phyloP scores from a whole-genome alignment of 495 filamentous ascomycete species.

The Penicillium pancosmium region DNA sequence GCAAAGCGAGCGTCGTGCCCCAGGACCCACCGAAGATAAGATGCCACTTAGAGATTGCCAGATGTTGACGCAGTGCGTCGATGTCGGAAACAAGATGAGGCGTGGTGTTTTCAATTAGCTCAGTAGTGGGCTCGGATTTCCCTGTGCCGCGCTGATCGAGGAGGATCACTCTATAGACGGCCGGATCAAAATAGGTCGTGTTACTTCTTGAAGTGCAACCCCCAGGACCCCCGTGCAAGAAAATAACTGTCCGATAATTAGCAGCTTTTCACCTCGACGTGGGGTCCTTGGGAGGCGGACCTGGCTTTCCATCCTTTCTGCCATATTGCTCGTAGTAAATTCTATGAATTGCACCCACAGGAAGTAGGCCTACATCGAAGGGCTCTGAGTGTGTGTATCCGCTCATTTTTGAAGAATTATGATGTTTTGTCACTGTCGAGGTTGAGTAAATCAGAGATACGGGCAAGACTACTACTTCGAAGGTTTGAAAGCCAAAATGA shows the following conservation, averaged over 20 bases:
- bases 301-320: slow-evolving; percentile 32
- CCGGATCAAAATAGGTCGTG: slow-evolving; percentile 47
- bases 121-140: slow-evolving; percentile 40
- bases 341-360: slow-evolving; percentile 40
- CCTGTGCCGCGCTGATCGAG: slow-evolving; percentile 52
- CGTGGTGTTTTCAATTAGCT: slow-evolving; percentile 48
- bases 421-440: background rate
- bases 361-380: slow-evolving; percentile 32
- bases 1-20: slow-evolving; percentile 46
- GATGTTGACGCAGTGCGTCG: slow-evolving; percentile 41
- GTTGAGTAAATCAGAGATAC: too few species aligned
- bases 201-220: slow-evolving; percentile 36
- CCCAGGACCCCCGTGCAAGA: slow-evolving; percentile 50
- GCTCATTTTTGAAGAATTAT: slow-evolving; percentile 6
- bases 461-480: too few species aligned
- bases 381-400: slow-evolving; percentile 23
- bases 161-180: slow-evolving; percentile 46
- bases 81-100: slow-evolving; percentile 46
- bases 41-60: slow-evolving; percentile 45
- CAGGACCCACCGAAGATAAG: slow-evolving; percentile 54
- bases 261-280: background rate
- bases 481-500: too few species aligned
- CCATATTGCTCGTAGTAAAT: slow-evolving; percentile 51
- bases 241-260: slow-evolving; percentile 33
- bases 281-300: slow-evolving; percentile 9